Evolutionary conservation across 164 flowering plant species (phyloP).

Genomic region (Hamamelis virginiana): DNA sequence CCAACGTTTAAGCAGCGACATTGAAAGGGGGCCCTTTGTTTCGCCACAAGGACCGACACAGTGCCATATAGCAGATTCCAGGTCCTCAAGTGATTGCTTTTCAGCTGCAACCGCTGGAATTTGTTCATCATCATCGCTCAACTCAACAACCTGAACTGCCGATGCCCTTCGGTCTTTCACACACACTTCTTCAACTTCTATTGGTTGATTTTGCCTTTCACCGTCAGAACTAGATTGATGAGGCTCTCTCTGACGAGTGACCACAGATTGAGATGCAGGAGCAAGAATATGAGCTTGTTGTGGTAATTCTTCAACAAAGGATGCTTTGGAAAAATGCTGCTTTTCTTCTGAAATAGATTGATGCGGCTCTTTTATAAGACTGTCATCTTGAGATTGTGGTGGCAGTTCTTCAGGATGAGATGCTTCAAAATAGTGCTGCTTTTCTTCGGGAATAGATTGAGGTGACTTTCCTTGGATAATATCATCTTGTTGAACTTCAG

Average conservation of each 20-base stretch:
- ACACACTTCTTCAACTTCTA: neutral
- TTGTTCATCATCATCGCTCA: slow-evolving; percentile 36
- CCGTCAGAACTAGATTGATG: neutral
- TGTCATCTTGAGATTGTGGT: neutral
- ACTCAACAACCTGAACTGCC: slow-evolving; percentile 24
- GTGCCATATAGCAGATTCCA: slow-evolving; percentile 25
- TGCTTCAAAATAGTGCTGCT: no score
- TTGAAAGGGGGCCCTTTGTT: slow-evolving; percentile 30
- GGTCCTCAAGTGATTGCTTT: slow-evolving; percentile 1
- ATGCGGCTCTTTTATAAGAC: no score
- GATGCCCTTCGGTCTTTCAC: neutral
- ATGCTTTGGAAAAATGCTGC: no score
- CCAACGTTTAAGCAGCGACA: slow-evolving; percentile 30
- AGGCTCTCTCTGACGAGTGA: neutral
- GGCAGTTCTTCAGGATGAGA: neutral
- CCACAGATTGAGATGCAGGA: neutral
- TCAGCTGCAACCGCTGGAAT: neutral
- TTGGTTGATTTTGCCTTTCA: neutral
- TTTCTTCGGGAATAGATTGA: neutral
- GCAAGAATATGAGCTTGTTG: neutral
- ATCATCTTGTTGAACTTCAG: neutral
- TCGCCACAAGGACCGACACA: slow-evolving; percentile 29
- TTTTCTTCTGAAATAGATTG: no score
- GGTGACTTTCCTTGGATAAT: no score
- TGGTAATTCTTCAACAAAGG: no score